Conservation (phyloP, 805 yeast species). For the Candida multigemmis region DNA sequence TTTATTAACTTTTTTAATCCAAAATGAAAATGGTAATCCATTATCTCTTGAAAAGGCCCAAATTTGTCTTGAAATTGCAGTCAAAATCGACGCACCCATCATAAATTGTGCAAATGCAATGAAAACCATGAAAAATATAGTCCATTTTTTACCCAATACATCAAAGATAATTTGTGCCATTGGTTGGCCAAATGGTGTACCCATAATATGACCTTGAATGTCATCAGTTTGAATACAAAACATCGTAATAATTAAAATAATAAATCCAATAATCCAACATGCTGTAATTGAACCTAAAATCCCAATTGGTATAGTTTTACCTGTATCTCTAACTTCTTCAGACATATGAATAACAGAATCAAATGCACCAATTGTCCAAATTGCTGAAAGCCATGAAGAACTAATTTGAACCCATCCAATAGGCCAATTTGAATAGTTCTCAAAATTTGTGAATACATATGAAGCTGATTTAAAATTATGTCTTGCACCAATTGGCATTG, state of each 20-base stretch:
- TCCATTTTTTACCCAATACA: conserved; percentile 20
- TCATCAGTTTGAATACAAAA: conserved; percentile 14
- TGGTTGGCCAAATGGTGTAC: conserved; percentile 14
- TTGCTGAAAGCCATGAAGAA: conserved; percentile 18
- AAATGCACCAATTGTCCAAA: conserved; percentile 26
- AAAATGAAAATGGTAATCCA: conserved; percentile 17
- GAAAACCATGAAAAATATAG: conserved; percentile 17
- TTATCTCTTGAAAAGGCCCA: conserved; percentile 23
- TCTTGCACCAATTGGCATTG: conserved; percentile 20
- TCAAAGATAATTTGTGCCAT: conserved; percentile 22
- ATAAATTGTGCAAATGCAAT: conserved; percentile 20
- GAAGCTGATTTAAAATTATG: conserved; percentile 35
- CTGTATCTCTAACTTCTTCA: conserved; percentile 18
- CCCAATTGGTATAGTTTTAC: conserved; percentile 19
- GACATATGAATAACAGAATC: conserved; percentile 25
- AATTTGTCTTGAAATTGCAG: conserved; percentile 19
- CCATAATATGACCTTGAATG: conserved; percentile 10
- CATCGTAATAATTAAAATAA: conserved; percentile 14
- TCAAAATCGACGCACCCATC: conserved; percentile 22
- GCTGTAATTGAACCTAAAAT: conserved; percentile 18
- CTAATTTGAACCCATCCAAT: conserved; percentile 38
- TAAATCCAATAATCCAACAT: conserved; percentile 16
- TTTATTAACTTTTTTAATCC: conserved; percentile 16
- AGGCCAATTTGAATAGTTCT: conserved; percentile 46
- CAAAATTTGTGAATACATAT: conserved; percentile 46